phyloP scores from a whole-genome alignment of 2,329 filamentous ascomycete genomes.

The Nakataea oryzae region DNA sequence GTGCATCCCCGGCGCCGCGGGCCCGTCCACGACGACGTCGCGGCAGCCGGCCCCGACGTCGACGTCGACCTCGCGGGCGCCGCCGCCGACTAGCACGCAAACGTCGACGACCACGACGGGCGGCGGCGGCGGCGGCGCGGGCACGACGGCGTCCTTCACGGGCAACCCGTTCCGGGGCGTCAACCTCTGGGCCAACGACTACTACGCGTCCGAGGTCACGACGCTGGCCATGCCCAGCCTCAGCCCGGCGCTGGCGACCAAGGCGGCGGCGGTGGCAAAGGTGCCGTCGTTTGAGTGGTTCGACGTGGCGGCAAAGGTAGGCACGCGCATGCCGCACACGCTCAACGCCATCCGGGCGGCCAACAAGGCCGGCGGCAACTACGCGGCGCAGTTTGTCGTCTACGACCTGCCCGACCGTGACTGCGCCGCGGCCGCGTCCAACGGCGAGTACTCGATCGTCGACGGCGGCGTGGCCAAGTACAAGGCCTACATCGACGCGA shows the following conservation, averaged over 20 bases:
- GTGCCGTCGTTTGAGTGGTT: constrained; percentile 44
- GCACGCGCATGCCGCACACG: constrained; percentile 27
- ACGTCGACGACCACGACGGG: constrained; percentile 46
- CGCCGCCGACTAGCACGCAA: constrained; percentile 71
- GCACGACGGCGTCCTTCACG: constrained; percentile 52
- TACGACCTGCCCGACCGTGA: constrained; percentile 50
- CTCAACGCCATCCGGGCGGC: constrained; percentile 27
- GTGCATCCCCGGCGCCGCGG: constrained; percentile 31
- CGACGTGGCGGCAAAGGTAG: constrained; percentile 19
- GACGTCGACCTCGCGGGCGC: constrained; percentile 40
- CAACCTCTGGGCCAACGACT: constrained; percentile 40
- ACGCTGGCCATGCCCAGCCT: constrained; percentile 51
- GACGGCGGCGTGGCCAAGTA: constrained; percentile 41
- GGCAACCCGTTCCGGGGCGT: constrained; percentile 46
- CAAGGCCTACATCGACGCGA: constrained; percentile 42
- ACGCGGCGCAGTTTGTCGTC: constrained; percentile 40
- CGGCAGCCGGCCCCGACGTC: constrained; percentile 57
- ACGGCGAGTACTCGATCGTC: constrained; percentile 42
- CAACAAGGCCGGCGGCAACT: constrained; percentile 25
- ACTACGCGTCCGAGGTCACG: constrained; percentile 44
- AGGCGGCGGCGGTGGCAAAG: constrained; percentile 38
- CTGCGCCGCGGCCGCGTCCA: constrained; percentile 45
- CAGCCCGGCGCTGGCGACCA: constrained; percentile 42
- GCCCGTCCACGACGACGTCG: constrained; percentile 43
- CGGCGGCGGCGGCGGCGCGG: constrained; percentile 39